Conservation (phyloP, 2,329 filamentous ascomycete genomes). For the Verticillium klebahnii region DNA sequence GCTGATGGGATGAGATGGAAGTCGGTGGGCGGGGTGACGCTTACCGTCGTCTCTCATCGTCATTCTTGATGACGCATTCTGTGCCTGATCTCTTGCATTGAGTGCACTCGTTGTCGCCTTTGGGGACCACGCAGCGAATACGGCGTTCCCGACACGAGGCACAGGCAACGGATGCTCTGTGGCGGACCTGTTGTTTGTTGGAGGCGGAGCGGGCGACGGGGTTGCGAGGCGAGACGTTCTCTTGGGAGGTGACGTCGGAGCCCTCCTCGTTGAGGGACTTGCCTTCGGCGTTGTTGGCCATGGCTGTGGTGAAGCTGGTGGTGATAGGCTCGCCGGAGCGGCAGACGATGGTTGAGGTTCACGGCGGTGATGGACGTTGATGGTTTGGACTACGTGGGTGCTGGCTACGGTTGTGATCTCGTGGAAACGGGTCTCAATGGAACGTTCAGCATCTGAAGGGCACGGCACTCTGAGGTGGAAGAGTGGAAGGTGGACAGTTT, state of each 20-base stretch:
- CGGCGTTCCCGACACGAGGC: slow-evolving; percentile 44
- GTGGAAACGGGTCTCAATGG: background rate
- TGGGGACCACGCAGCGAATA: slow-evolving; percentile 48
- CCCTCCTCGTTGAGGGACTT: slow-evolving; percentile 13
- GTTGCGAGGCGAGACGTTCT: slow-evolving; percentile 27
- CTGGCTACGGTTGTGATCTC: background rate
- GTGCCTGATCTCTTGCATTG: slow-evolving; percentile 47
- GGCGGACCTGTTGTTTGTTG: slow-evolving; percentile 32
- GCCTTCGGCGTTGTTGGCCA: slow-evolving; percentile 6
- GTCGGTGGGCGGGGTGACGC: slow-evolving; percentile 9
- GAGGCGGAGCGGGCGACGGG: slow-evolving; percentile 17
- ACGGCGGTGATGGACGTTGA: background rate
- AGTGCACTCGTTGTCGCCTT: slow-evolving; percentile 44
- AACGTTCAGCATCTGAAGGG: background rate
- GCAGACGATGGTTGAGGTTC: background rate
- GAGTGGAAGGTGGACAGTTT: background rate
- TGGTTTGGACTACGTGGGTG: background rate
- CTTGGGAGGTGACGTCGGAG: slow-evolving; percentile 23
- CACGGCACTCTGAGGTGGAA: background rate
- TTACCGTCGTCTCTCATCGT: slow-evolving; percentile 50
- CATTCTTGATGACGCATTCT: slow-evolving; percentile 52
- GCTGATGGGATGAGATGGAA: background rate
- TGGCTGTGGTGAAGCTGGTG: background rate
- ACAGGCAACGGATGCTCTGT: slow-evolving; percentile 51
- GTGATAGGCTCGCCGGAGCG: background rate